Percentiles rank a stretch among this genome's conserved stretches.
Evolutionary conservation across 306 rosid species (phyloP).

Genomic region (Macrotyloma uniflorum): DNA sequence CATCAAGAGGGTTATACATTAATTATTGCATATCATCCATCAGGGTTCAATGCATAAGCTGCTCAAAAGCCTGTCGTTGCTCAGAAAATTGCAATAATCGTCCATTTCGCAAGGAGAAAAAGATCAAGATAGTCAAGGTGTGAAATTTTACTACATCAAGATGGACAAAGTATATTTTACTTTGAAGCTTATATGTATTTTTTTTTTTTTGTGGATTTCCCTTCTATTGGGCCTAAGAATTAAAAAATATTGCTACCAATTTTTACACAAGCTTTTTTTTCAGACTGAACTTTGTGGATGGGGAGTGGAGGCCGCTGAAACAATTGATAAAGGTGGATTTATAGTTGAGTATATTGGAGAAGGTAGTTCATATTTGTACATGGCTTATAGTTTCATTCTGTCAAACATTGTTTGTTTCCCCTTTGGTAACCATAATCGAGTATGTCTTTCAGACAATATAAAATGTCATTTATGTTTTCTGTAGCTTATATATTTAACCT

Average conservation of each 20-base stretch:
- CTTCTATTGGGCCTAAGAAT: neutral
- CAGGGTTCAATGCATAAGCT: constrained; percentile 97
- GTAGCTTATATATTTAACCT: too few species aligned
- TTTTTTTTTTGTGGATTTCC: neutral
- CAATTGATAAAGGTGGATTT: constrained; percentile 68
- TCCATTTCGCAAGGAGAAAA: constrained; percentile 93
- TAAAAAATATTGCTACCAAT: neutral
- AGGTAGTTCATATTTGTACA: constrained; percentile 57
- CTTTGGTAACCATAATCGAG: constrained; percentile 14
- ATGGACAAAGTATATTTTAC: neutral
- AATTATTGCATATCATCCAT: constrained; percentile 20
- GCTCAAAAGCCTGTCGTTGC: constrained; percentile 90
- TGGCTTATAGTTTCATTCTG: neutral
- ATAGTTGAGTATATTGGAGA: constrained; percentile 90
- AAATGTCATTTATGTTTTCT: constrained; percentile 14
- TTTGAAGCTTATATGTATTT: neutral
- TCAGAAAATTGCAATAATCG: constrained; percentile 80
- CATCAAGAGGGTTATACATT: constrained; percentile 6
- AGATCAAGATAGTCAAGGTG: constrained; percentile 80
- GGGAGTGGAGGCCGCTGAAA: constrained; percentile 93
- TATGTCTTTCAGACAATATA: neutral
- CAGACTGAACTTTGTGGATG: constrained; percentile 96
- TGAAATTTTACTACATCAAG: constrained; percentile 20
- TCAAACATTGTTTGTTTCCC: neutral
- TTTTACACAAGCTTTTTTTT: constrained; percentile 9